Evolutionary conservation across 192 early-diverging fungal species (phyloP).

Genomic region (Backusella macrospora): DNA sequence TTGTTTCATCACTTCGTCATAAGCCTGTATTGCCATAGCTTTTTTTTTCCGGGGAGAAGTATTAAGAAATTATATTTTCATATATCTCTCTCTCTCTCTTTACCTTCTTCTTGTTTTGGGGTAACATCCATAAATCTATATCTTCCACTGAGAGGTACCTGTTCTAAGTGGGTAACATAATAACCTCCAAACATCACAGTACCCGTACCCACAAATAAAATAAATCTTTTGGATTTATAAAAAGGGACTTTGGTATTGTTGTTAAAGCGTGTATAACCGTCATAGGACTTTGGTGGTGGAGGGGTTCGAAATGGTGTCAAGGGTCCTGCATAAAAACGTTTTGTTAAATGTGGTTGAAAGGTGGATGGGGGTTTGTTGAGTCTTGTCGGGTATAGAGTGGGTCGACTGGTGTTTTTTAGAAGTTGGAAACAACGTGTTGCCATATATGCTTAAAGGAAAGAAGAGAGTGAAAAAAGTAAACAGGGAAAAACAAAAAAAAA

Average conservation of each 20-base stretch:
- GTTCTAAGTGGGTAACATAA: slow-evolving; percentile 75
- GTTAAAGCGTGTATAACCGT: background rate
- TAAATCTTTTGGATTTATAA: slow-evolving; percentile 29
- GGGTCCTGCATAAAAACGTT: background rate
- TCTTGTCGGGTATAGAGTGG: background rate
- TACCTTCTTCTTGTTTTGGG: slow-evolving; percentile 56
- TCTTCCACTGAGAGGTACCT: slow-evolving; percentile 69
- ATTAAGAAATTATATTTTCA: background rate
- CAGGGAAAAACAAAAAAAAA: no score
- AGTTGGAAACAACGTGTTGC: no score
- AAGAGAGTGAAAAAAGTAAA: no score
- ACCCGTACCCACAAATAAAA: slow-evolving; percentile 37
- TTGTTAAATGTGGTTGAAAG: background rate
- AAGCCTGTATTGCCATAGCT: slow-evolving; percentile 71
- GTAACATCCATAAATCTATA: slow-evolving; percentile 72
- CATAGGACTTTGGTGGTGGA: background rate
- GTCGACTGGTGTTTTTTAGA: no score
- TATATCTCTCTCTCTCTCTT: background rate
- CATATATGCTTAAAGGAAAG: no score
- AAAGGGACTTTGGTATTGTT: slow-evolving; percentile 8
- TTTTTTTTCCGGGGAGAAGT: background rate
- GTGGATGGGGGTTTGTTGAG: background rate
- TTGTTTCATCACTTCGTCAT: slow-evolving; percentile 66
- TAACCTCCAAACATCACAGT: slow-evolving; percentile 53
- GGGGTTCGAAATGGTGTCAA: background rate